phyloP scores from a whole-genome alignment of 768 basidiomycete species.

The Mycena indigotica region DNA sequence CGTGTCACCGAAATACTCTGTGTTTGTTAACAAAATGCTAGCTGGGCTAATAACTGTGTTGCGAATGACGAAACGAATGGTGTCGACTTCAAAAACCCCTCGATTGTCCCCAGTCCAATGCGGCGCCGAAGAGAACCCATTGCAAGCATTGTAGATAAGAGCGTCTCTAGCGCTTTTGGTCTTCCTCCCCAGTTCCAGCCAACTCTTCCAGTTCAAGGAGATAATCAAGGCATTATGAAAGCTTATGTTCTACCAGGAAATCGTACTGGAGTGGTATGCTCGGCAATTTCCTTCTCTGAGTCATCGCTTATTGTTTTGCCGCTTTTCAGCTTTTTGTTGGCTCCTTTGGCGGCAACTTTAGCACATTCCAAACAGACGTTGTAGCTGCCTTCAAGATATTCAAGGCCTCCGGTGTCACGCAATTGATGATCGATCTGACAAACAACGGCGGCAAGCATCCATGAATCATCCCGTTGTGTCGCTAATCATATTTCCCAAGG shows the following conservation, averaged over 20 bases:
- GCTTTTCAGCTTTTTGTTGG: slow-evolving; percentile 57
- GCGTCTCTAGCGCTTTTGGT: slow-evolving; percentile 40
- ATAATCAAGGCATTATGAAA: slow-evolving; percentile 55
- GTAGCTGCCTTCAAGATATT: slow-evolving; percentile 48
- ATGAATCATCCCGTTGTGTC: not conserved
- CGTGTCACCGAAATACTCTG: not conserved
- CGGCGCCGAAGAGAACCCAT: slow-evolving; percentile 33
- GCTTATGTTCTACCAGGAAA: slow-evolving; percentile 58
- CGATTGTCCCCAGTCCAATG: slow-evolving; percentile 4
- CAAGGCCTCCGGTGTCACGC: slow-evolving; percentile 49
- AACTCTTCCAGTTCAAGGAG: slow-evolving; percentile 44
- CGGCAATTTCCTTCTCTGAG: not conserved
- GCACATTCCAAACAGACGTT: slow-evolving; percentile 54
- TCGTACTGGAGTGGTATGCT: slow-evolving; percentile 59
- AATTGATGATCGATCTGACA: slow-evolving; percentile 58
- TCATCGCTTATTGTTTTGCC: not conserved
- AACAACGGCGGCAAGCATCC: slow-evolving; percentile 57
- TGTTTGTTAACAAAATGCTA: slow-evolving; percentile 26
- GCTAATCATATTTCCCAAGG: slow-evolving; percentile 36
- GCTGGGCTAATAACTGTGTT: slow-evolving; percentile 63
- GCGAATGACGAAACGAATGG: slow-evolving; percentile 54
- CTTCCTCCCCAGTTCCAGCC: slow-evolving; percentile 54
- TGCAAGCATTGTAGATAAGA: slow-evolving; percentile 46
- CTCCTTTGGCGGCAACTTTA: slow-evolving; percentile 55
- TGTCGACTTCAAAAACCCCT: slow-evolving; percentile 38